Percentiles rank a stretch among this genome's conserved stretches.
phyloP scores from a whole-genome alignment of 306 rosid species.

The Cucumis hystrix region DNA sequence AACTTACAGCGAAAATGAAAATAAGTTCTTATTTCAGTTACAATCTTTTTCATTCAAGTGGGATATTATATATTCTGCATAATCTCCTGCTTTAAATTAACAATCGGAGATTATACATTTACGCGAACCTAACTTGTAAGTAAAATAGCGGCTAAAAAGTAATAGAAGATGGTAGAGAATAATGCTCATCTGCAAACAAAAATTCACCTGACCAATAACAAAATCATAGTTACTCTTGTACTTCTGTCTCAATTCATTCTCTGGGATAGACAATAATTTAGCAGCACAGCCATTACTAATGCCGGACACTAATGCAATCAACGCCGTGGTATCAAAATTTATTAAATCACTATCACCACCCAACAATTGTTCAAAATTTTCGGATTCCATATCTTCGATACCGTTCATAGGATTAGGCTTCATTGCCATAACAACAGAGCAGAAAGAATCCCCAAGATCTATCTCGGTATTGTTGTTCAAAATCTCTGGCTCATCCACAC shows the following conservation, averaged over 20 bases:
- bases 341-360: slow-evolving; percentile 30
- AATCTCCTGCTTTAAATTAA: background rate
- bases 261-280: slow-evolving; percentile 65
- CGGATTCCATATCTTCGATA: slow-evolving; percentile 5
- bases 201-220: slow-evolving; percentile 70
- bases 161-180: background rate
- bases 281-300: slow-evolving; percentile 65
- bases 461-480: slow-evolving; percentile 1
- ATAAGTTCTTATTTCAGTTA: background rate
- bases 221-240: slow-evolving; percentile 83
- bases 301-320: slow-evolving; percentile 78
- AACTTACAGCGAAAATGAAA: background rate
- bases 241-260: slow-evolving; percentile 53
- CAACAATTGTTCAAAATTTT: slow-evolving; percentile 6
- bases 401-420: slow-evolving; percentile 11
- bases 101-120: background rate
- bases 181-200: slow-evolving; percentile 8
- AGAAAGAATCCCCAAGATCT: slow-evolving; percentile 29
- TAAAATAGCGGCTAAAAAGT: background rate
- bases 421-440: slow-evolving; percentile 33
- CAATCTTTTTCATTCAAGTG: background rate
- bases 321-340: slow-evolving; percentile 83
- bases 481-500: slow-evolving; percentile 15
- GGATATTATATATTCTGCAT: background rate
- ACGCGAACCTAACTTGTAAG: background rate